Base-by-base conservation (phyloP, 2,329 filamentous ascomycete genomes). In the Cladosporium sp. region DNA sequence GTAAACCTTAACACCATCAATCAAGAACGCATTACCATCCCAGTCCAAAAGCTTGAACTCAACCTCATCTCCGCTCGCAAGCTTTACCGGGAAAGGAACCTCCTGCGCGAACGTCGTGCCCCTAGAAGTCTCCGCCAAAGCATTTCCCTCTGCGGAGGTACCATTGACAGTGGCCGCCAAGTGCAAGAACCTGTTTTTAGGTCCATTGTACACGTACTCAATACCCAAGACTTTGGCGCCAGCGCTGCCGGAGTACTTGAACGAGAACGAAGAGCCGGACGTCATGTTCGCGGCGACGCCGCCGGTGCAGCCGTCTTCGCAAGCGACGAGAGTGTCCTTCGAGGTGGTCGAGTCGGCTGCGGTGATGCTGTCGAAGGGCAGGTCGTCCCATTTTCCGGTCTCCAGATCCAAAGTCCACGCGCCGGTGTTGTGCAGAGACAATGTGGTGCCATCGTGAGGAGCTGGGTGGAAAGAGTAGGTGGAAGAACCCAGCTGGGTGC, bases 401-500 rank as follows among this genome's bases (percentile, higher is more conserved):
- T 60, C 70, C 7, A 69, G 32, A 51, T 74, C 71, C 3, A 73
- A 67, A 2, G 65, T 71, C 71, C 71, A 74, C n/a, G 70, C 72
- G 11, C 71, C 69, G 1, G 72, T 72, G 15, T 67, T 52, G 60
- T 73, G 70, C 5, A 74, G 61, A 11, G 67, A 62, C 4, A 74
- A 49, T 1, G 62, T 67, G 11, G 59, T 41, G 15, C 67, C 66
- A 28, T 73, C 67, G 58, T 71, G 71, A 28, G 69, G 38, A n/a
- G 70, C 66, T 2, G 71, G 72, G 61, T 72, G 70, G 69, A 74
- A 74, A 55, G 71, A 67, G 30, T 74, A 74, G 1, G 70, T 70
- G 1, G 67, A 71, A 6, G 71, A 66, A 36, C 69, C 68, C 0
- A 91, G 80, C 68, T 90, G 87, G n/a, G 75, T 74, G 5, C 81